phyloP scores from a whole-genome alignment of 163 green algal species.

The Picocystis sp. region DNA sequence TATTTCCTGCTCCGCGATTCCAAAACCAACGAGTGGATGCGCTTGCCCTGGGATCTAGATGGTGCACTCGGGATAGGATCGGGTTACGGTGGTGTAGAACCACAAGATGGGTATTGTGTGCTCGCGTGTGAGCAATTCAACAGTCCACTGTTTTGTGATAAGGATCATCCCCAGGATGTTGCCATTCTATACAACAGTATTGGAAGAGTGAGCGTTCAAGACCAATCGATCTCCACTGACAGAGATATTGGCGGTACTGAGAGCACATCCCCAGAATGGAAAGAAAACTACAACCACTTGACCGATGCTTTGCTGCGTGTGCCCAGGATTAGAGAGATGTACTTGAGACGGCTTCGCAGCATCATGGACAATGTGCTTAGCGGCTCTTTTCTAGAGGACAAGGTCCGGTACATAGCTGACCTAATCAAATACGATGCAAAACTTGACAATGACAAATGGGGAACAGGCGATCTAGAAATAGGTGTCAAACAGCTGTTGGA shows the following conservation, averaged over 20 bases:
- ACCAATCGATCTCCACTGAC: too few relatives aligned
- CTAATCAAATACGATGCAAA: slow-evolving; percentile 11
- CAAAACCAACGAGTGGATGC: slow-evolving; percentile 5
- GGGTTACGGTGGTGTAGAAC: slow-evolving; percentile 34
- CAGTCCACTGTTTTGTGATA: slow-evolving; percentile 48
- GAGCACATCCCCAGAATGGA: too few relatives aligned
- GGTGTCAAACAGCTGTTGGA: slow-evolving; percentile 18
- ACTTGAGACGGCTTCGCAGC: slow-evolving; percentile 12
- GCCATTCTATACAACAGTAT: neutral
- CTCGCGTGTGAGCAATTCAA: slow-evolving; percentile 71
- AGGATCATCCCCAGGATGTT: slow-evolving; percentile 25
- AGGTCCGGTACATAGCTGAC: neutral
- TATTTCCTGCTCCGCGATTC: slow-evolving; percentile 17
- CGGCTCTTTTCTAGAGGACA: slow-evolving; percentile 4
- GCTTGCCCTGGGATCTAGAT: slow-evolving; percentile 17
- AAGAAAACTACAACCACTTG: slow-evolving; percentile 13
- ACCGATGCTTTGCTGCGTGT: slow-evolving; percentile 10
- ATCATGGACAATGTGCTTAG: slow-evolving; percentile 14
- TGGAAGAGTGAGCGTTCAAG: neutral
- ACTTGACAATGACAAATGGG: slow-evolving; percentile 12
- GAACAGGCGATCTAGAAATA: slow-evolving; percentile 6
- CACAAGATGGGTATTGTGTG: slow-evolving; percentile 54
- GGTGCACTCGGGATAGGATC: slow-evolving; percentile 26
- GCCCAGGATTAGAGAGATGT: slow-evolving; percentile 10
- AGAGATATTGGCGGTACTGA: too few relatives aligned